Evolutionary conservation across 2,329 filamentous ascomycete genomes (phyloP).

Genomic region (Colletotrichum sojae): DNA sequence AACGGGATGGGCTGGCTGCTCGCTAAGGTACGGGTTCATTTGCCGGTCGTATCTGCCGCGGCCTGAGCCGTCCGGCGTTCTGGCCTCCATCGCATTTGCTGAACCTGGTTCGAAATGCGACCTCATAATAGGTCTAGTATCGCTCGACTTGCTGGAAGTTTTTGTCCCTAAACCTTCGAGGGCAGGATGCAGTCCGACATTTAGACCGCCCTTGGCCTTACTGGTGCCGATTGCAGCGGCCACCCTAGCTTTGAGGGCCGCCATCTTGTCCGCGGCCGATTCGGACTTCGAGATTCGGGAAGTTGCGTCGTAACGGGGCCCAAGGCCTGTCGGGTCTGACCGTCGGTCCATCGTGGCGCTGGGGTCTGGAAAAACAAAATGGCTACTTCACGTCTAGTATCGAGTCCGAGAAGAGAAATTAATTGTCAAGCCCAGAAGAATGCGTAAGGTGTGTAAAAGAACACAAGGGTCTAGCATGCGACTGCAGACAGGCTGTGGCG

Average conservation of each 20-base stretch:
- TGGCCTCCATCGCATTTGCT: conserved; percentile 37
- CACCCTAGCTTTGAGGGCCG: conserved; percentile 84
- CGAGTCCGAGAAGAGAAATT: too few species aligned
- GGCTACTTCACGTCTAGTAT: too few species aligned
- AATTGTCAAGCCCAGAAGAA: too few species aligned
- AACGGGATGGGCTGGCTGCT: conserved; percentile 73
- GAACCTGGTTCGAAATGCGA: conserved; percentile 39
- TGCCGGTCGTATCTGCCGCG: conserved; percentile 46
- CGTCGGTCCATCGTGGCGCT: conserved; percentile 64
- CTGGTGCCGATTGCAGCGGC: conserved; percentile 78
- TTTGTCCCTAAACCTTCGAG: conserved; percentile 71
- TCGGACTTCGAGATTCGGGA: conserved; percentile 70
- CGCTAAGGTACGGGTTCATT: conserved; percentile 86
- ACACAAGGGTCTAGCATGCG: too few species aligned
- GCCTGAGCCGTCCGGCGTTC: conserved; percentile 54
- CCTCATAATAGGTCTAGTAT: conserved; percentile 40
- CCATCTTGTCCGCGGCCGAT: conserved; percentile 76
- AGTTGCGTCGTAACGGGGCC: conserved; percentile 67
- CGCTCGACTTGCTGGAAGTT: conserved; percentile 56
- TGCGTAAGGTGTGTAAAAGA: too few species aligned
- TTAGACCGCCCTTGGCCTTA: conserved; percentile 76
- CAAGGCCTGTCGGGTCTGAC: conserved; percentile 65
- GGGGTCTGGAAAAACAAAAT: neutral
- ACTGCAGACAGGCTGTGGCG: too few species aligned
- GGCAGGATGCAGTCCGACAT: conserved; percentile 83